These are phyloP conservation scores for Lentithecium fluviatile DNA, from an alignment of 495 filamentous ascomycete species.

Conservation along the genomic window DNA sequence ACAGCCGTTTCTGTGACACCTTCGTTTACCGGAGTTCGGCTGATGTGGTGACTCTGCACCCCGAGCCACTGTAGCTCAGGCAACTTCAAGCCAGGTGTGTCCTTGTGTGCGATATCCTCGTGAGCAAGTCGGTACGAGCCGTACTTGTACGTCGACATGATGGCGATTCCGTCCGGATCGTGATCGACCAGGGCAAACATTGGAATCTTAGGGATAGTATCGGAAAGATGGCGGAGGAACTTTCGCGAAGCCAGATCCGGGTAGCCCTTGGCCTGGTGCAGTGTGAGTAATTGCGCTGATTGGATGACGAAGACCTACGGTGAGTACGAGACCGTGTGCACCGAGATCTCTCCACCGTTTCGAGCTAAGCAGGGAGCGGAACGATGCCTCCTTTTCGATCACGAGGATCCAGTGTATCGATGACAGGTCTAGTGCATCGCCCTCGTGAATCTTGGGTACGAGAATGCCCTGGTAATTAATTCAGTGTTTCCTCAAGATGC, in stretches of 20 bases:
- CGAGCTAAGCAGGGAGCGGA: slow-evolving; percentile 63
- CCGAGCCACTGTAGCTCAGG: slow-evolving; percentile 72
- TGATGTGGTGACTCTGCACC: slow-evolving; percentile 60
- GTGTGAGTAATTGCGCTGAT: background rate
- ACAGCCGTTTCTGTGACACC: slow-evolving; percentile 3
- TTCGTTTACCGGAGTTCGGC: slow-evolving; percentile 29
- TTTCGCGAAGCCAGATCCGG: slow-evolving; percentile 79
- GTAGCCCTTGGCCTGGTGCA: slow-evolving; percentile 80
- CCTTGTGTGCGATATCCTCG: slow-evolving; percentile 52
- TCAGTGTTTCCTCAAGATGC: background rate
- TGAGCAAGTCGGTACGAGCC: slow-evolving; percentile 74
- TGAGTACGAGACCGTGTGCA: slow-evolving; percentile 63
- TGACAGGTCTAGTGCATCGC: slow-evolving; percentile 55
- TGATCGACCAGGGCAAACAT: slow-evolving; percentile 76
- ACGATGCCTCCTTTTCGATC: slow-evolving; percentile 93
- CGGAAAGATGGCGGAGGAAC: slow-evolving; percentile 56
- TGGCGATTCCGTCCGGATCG: slow-evolving; percentile 83
- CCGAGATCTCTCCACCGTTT: slow-evolving; percentile 52
- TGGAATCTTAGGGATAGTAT: slow-evolving; percentile 42
- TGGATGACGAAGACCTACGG: slow-evolving; percentile 47
- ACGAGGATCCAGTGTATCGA: slow-evolving; percentile 70
- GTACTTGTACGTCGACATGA: slow-evolving; percentile 82
- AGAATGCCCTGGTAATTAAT: slow-evolving; percentile 57
- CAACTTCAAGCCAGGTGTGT: slow-evolving; percentile 46
- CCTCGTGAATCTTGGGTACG: slow-evolving; percentile 59